phyloP scores from a whole-genome alignment of 768 basidiomycete genomes.

The Omphalotus guepiniiformis region DNA sequence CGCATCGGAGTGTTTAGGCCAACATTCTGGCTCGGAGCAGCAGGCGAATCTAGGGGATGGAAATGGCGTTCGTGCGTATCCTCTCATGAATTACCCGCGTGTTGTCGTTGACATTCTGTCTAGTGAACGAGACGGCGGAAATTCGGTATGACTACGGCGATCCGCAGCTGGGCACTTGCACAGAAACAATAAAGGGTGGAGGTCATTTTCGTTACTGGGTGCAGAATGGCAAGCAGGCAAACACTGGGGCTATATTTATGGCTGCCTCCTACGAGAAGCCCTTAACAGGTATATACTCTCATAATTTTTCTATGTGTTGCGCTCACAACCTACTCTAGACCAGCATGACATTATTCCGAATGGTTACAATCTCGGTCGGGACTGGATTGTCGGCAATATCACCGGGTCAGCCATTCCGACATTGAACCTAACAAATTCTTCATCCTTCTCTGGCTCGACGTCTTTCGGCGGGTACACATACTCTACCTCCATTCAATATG shows the following conservation, averaged over 20 bases:
- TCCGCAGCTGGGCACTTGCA: conserved; percentile 75
- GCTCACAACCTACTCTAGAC: conserved; percentile 25
- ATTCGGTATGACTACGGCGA: conserved; percentile 85
- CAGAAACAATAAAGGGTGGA: conserved; percentile 82
- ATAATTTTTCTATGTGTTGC: conserved; percentile 4
- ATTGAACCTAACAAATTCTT: conserved; percentile 45
- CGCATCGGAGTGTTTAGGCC: conserved; percentile 79
- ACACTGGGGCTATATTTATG: conserved; percentile 75
- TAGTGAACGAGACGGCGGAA: conserved; percentile 80
- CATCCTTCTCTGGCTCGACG: conserved; percentile 61
- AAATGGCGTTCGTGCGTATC: conserved; percentile 55
- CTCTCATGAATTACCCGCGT: background rate
- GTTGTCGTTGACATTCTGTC: background rate
- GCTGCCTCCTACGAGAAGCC: conserved; percentile 73
- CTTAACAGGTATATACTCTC: conserved; percentile 40
- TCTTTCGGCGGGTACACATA: conserved; percentile 69
- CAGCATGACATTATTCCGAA: conserved; percentile 70
- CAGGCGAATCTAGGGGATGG: conserved; percentile 82
- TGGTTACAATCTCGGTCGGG: conserved; percentile 84
- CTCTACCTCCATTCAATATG: conserved; percentile 61
- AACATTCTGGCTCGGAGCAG: conserved; percentile 67
- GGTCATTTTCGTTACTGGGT: conserved; percentile 88
- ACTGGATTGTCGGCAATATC: conserved; percentile 83
- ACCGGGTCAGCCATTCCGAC: conserved; percentile 51
- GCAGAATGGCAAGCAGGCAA: conserved; percentile 60